Conservation (phyloP, 2,329 filamentous ascomycete species). For the Gnomoniopsis sp. region DNA sequence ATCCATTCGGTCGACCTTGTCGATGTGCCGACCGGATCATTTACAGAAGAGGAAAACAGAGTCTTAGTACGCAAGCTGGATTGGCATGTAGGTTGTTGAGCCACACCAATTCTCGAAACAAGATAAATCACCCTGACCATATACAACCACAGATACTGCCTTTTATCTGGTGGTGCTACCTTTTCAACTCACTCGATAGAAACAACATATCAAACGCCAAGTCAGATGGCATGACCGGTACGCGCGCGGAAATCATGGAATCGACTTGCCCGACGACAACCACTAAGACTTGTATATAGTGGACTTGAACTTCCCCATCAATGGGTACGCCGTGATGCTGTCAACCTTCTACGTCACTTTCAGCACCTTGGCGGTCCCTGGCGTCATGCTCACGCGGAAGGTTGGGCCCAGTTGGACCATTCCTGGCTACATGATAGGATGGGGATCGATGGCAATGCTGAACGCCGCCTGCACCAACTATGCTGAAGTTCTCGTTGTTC, state of each 20-base stretch:
- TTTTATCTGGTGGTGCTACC: slow-evolving; percentile 1
- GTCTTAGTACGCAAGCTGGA: slow-evolving; percentile 1
- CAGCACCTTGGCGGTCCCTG: background rate
- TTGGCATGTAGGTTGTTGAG: background rate
- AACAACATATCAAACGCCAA: slow-evolving; percentile 1
- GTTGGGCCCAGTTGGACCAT: background rate
- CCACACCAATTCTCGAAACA: background rate
- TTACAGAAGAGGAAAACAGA: background rate
- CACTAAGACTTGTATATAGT: background rate
- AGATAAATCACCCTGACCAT: too few species aligned
- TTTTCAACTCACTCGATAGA: background rate
- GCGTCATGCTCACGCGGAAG: background rate
- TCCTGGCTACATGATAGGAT: background rate
- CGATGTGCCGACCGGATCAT: too few species aligned
- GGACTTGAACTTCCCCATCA: background rate
- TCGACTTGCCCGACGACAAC: too few species aligned
- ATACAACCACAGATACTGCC: background rate
- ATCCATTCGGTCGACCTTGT: too few species aligned
- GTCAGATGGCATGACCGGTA: slow-evolving; percentile 1
- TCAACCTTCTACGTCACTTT: background rate
- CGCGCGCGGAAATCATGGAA: too few species aligned
- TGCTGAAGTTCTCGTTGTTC: background rate
- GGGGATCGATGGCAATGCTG: background rate
- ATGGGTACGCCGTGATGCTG: background rate
- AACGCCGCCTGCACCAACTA: background rate